These are phyloP conservation scores for Hyaloscypha finlandica DNA, from an alignment of 495 filamentous ascomycete genomes.

Conservation along the genomic window DNA sequence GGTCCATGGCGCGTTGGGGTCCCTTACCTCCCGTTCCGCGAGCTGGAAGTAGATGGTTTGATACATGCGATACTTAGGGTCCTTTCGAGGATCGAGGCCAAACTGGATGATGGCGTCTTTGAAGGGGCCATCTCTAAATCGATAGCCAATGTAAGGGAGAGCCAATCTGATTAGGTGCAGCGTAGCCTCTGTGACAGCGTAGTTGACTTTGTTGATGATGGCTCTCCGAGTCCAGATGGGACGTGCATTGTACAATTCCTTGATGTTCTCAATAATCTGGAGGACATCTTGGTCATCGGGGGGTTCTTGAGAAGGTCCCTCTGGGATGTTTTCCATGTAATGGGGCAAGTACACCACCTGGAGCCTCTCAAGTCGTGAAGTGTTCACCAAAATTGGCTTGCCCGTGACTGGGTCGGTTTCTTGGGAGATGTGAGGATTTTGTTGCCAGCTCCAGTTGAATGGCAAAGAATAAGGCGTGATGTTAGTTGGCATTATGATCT, in stretches of 20 bases:
- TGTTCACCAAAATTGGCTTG: constrained; percentile 37
- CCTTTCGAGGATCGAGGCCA: constrained; percentile 80
- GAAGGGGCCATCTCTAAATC: constrained; percentile 89
- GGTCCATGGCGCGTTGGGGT: constrained; percentile 21
- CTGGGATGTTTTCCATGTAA: constrained; percentile 58
- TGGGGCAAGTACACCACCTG: constrained; percentile 63
- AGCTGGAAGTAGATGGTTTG: constrained; percentile 83
- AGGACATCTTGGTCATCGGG: constrained; percentile 55
- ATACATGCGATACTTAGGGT: constrained; percentile 74
- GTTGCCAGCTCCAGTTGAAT: constrained; percentile 64
- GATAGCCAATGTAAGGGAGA: constrained; percentile 79
- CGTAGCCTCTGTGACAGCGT: constrained; percentile 26
- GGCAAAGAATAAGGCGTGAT: constrained; percentile 68
- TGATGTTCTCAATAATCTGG: constrained; percentile 58
- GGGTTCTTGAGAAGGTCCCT: constrained; percentile 36
- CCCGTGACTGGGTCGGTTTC: constrained; percentile 37
- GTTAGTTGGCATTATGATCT: constrained; percentile 77
- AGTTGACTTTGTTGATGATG: constrained; percentile 65
- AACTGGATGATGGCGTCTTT: constrained; percentile 81
- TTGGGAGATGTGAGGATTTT: constrained; percentile 49
- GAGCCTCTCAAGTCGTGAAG: constrained; percentile 46
- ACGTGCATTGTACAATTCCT: constrained; percentile 63
- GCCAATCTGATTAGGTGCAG: constrained; percentile 59
- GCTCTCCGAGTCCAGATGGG: constrained; percentile 86
- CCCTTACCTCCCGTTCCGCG: constrained; percentile 33